Base-by-base conservation (phyloP, 306 rosid species). In the Geum urbanum region DNA sequence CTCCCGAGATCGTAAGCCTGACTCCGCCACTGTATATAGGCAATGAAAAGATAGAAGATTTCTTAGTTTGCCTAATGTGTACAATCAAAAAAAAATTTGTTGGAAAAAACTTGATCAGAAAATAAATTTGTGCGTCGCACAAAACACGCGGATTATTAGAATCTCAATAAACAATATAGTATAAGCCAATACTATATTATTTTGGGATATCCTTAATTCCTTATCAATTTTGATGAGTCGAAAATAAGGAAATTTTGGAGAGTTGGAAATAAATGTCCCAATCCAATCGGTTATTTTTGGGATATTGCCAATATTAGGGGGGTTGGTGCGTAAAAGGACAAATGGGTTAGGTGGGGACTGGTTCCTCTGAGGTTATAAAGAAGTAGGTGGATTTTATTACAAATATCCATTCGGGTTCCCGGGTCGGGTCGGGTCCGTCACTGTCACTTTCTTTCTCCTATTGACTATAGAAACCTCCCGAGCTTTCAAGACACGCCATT, bases 391-490 rank as follows among this genome's bases (percentile, higher is more conserved):
- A 27, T 27, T 27, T 27, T 27, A 32, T 11, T 15, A 9, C 39
- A 24, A 15, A 8, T 3, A 55, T 22, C 16, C 39, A 20, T 12
- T 5, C 12, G 57, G 57, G 9, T 13, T 0, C 44, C n/a, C 63
- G 63, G 63, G 63, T 58, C 64, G 61, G 61, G 61, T 55, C 59
- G 1, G 32, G 32, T 27, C 55, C 8, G 35, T 54, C 15, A 27
- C 63, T 58, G 44, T 35, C 45, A 5, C 60, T 9, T 1, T 0
- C 2, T 2, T 35, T 37, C 13, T n/a, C n/a, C n/a, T n/a, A n/a
- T n/a, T 35, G 45, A 11, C 0, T 4, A 16, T 22, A 24, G 0
- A 5, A 24, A 35, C 14, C 2, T 6, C 14, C 64, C 15, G 11
- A 6, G 2, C 45, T 35, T 32, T 15, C 1, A 2, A 16, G 19